Evolutionary conservation across 139 green algal genomes (phyloP).

Genomic region (Choricystis sp.): DNA sequence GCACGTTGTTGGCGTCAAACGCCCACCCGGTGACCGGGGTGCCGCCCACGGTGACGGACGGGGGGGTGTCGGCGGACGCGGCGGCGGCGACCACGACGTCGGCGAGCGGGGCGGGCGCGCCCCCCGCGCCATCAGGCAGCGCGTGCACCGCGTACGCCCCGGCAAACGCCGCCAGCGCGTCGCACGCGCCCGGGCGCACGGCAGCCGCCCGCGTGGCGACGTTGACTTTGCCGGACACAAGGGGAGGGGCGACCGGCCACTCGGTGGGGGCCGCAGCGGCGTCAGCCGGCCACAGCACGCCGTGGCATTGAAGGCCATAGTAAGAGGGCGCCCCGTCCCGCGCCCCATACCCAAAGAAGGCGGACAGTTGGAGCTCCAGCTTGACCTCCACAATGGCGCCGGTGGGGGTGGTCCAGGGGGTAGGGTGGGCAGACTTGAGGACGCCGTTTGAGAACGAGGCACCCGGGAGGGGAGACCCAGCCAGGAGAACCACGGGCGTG

Average conservation of each 20-base stretch:
- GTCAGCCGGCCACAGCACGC: conserved; percentile 4
- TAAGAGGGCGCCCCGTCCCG: conserved; percentile 8
- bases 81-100: conserved; percentile 3
- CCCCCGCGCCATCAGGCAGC: neutral
- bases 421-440: neutral
- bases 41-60: neutral
- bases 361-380: conserved; percentile 19
- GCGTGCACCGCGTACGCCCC: conserved; percentile 5
- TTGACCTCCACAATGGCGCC: neutral
- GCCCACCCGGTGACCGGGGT: neutral
- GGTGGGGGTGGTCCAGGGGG: neutral
- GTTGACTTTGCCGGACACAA: conserved; percentile 8
- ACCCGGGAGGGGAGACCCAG: neutral
- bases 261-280: neutral
- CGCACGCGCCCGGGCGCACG: conserved; percentile 1
- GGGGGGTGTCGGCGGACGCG: neutral
- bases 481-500: conserved; percentile 1
- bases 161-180: conserved; percentile 3
- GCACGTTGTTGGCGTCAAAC: conserved; percentile 7
- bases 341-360: conserved; percentile 42
- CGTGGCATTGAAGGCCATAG: conserved; percentile 5
- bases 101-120: neutral
- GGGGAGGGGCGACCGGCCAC: conserved; percentile 5
- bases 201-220: conserved; percentile 3
- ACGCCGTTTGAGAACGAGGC: neutral